Evolutionary conservation across 495 filamentous ascomycete genomes (phyloP).

Genomic region (Penicillium turbatum): DNA sequence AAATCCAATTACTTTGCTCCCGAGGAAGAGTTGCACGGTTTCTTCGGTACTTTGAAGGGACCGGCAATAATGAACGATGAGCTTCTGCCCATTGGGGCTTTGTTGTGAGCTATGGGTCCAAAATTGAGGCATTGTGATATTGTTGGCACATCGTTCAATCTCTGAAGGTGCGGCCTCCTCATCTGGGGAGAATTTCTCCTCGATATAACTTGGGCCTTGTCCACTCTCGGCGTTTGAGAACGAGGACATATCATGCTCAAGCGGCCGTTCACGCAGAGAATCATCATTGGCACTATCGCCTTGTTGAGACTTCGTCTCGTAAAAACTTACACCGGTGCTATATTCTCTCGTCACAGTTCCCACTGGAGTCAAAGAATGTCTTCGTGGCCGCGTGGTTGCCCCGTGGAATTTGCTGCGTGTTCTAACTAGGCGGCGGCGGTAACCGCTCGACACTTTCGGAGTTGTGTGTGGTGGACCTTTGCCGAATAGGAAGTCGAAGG

Average conservation of each 20-base stretch:
- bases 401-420: not conserved
- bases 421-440: not conserved
- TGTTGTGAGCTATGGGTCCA: constrained; percentile 69
- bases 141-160: not conserved
- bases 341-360: not conserved
- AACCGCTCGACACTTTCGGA: not conserved
- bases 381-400: not conserved
- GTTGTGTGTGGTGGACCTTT: not conserved
- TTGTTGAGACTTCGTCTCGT: not conserved
- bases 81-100: constrained; percentile 40
- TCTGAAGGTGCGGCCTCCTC: not conserved
- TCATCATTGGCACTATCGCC: not conserved
- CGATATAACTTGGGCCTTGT: not conserved
- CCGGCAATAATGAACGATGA: constrained; percentile 73
- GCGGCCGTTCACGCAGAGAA: not conserved
- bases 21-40: constrained; percentile 61
- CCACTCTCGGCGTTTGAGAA: not conserved
- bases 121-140: constrained; percentile 29
- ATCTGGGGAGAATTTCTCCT: not conserved
- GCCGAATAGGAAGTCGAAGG: not conserved
- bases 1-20: constrained; percentile 70
- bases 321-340: not conserved
- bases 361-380: not conserved
- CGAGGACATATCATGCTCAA: not conserved
- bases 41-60: constrained; percentile 60